These are phyloP conservation scores for Emmonsiellopsis sp. DNA, from an alignment of 2,329 filamentous ascomycete genomes.

Conservation along the genomic window DNA sequence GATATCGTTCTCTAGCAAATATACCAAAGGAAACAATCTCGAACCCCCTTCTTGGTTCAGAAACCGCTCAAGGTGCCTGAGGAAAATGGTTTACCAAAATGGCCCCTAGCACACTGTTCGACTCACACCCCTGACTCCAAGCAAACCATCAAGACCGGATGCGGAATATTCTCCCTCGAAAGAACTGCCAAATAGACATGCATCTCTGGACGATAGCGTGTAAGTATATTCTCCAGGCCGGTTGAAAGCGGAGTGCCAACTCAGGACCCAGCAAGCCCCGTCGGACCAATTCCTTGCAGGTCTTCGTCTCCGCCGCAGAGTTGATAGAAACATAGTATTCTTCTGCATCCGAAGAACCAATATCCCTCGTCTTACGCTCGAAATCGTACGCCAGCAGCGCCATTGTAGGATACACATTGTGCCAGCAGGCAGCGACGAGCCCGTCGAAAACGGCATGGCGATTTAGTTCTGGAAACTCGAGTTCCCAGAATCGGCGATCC, in stretches of 20 bases:
- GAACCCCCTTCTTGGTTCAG: too few species aligned
- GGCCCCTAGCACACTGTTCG: too few species aligned
- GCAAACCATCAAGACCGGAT: too few species aligned
- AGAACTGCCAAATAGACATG: slow-evolving; percentile 7
- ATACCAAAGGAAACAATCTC: too few species aligned
- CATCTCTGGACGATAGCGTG: slow-evolving; percentile 3
- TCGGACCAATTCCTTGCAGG: slow-evolving; percentile 8
- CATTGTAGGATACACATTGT: slow-evolving; percentile 16
- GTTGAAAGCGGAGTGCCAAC: slow-evolving; percentile 9
- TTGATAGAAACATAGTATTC: slow-evolving; percentile 9
- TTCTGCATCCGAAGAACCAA: slow-evolving; percentile 1
- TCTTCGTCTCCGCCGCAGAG: slow-evolving; percentile 9
- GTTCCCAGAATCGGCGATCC: slow-evolving; percentile 9
- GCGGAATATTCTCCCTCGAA: not conserved
- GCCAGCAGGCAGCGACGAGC: slow-evolving; percentile 13
- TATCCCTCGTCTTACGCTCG: slow-evolving; percentile 13
- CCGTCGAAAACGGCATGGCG: slow-evolving; percentile 11
- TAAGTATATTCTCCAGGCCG: slow-evolving; percentile 9
- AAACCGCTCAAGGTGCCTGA: too few species aligned
- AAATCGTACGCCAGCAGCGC: slow-evolving; percentile 13
- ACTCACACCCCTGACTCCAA: too few species aligned
- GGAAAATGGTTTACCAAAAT: too few species aligned
- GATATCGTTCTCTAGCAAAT: too few species aligned
- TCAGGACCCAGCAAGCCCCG: slow-evolving; percentile 10
- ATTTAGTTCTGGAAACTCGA: slow-evolving; percentile 14